These are phyloP conservation scores for Plasmopara muralis DNA, from an alignment of 352 stramenopile genomes.

Conservation along the genomic window DNA sequence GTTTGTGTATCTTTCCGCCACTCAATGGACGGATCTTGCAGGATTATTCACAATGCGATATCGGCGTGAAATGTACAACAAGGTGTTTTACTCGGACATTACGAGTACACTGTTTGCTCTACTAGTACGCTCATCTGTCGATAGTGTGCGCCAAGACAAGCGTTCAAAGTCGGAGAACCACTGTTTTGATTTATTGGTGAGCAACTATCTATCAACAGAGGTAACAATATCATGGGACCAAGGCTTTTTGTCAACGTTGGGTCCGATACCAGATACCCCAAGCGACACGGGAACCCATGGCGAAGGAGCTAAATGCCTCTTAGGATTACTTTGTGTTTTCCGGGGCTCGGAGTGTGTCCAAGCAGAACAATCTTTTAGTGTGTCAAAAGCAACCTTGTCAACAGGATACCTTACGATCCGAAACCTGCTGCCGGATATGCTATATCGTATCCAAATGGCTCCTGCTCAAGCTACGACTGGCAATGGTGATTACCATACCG, in stretches of 20 bases:
- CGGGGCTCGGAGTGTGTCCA: neutral
- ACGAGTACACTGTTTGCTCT: conserved; percentile 28
- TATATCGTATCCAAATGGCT: conserved; percentile 31
- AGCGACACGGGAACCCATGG: neutral
- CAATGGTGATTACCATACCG: neutral
- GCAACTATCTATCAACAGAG: conserved; percentile 27
- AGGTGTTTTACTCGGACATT: conserved; percentile 31
- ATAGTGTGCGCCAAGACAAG: neutral
- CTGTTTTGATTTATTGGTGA: conserved; percentile 10
- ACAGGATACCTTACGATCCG: conserved; percentile 36
- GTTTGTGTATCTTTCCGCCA: conserved; percentile 4
- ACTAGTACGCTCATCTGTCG: conserved; percentile 7
- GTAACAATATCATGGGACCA: conserved; percentile 29
- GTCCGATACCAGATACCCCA: neutral
- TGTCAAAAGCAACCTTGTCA: conserved; percentile 20
- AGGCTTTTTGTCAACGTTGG: neutral
- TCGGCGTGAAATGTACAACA: conserved; percentile 24
- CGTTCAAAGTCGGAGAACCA: neutral
- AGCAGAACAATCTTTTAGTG: neutral
- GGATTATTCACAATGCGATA: conserved; percentile 28
- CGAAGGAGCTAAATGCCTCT: neutral
- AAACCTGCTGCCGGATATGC: conserved; percentile 40
- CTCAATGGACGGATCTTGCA: conserved; percentile 19
- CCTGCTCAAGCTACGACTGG: conserved; percentile 8
- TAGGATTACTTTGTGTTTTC: conserved; percentile 11